Evolutionary conservation across 768 basidiomycete species (phyloP), one percentile per base, ranked within the genome.

Genomic region (Pisolithus sp.): DNA sequence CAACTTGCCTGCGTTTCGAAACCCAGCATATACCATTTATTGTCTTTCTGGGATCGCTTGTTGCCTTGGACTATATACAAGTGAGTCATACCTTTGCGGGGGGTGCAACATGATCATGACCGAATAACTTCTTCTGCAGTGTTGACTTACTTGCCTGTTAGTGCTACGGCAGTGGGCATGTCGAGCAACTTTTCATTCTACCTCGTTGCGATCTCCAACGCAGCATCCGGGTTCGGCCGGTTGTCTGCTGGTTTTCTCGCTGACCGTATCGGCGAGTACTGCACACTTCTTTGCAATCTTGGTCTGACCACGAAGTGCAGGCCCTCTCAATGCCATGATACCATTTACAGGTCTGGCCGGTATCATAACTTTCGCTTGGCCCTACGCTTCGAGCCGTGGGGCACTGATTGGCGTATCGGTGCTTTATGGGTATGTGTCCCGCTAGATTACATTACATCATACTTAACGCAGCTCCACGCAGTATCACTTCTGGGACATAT

Each of bases 41-140:
- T 82, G 81, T 43, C 15, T 74, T 3, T 80, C 85, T 0, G 75
- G 77, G 0, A 76, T 81, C 50, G 60, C 79, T 21, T 68, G 65
- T 12, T 89, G 83, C 65, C 74, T 90, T 13, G 88, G 87, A 4
- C 63, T 89, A 10, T 89, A 87, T 60, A 86, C 85, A 0, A 67
- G 85, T 77, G 42, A 46, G 71, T 62, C n/a, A 9, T 12, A 18
- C 18, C 12, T 21, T 43, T 26, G 20, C 34, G 44, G 52, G 3
- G 46, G 13, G 17, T 30, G 18, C 23, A 2, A 7, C 45, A 23
- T 15, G 8, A 41, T 37, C 48, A 17, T 26, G 34, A 26, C 24
- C 53, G 13, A 53, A 52, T 59, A 13, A 59, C 41, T 5, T 26
- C 45, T 18, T 52, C 2, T 2, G 38, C 52, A 85, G 83, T 81